Evolutionary conservation across 2,329 filamentous ascomycete genomes (phyloP).

Genomic region (Fusarium newnesense): DNA sequence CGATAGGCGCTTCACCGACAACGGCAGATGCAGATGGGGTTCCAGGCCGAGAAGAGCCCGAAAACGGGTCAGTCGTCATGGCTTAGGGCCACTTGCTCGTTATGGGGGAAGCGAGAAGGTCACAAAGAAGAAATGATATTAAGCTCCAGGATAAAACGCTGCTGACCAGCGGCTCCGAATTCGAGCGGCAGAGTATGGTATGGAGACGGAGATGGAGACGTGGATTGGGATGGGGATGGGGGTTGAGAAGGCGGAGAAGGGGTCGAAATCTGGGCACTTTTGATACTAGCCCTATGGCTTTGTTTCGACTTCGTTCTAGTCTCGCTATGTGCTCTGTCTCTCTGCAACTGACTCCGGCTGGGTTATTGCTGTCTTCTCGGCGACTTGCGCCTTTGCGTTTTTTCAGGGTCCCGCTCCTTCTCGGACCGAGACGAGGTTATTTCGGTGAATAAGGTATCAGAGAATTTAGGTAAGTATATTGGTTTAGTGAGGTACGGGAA

Average conservation of each 20-base stretch:
- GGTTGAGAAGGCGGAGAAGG: conserved; percentile 19
- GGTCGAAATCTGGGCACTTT: conserved; percentile 24
- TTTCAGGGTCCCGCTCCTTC: conserved; percentile 27
- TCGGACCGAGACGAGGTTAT: conserved; percentile 31
- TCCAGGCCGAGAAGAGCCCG: conserved; percentile 49
- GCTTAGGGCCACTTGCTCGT: conserved; percentile 22
- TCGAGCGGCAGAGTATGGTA: conserved; percentile 3
- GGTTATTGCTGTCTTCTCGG: neutral
- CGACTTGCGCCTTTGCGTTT: conserved; percentile 22
- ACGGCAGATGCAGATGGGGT: conserved; percentile 13
- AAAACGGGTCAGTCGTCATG: conserved; percentile 45
- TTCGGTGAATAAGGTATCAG: conserved; percentile 14
- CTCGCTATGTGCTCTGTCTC: neutral
- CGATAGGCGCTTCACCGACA: conserved; percentile 36
- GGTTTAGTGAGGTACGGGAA: neutral
- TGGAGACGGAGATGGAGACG: conserved; percentile 8
- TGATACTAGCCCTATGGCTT: conserved; percentile 19
- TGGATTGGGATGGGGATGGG: conserved; percentile 2
- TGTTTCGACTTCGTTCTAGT: conserved; percentile 20
- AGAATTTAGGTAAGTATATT: neutral
- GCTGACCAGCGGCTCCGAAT: conserved; percentile 8
- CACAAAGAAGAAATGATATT: conserved; percentile 14
- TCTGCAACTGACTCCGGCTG: neutral
- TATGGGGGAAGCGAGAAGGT: conserved; percentile 2
- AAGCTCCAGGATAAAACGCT: conserved; percentile 16